Evolutionary conservation across 768 basidiomycete species (phyloP), one percentile per base, ranked within the genome.

Genomic region (Mrakia hoshinonis): DNA sequence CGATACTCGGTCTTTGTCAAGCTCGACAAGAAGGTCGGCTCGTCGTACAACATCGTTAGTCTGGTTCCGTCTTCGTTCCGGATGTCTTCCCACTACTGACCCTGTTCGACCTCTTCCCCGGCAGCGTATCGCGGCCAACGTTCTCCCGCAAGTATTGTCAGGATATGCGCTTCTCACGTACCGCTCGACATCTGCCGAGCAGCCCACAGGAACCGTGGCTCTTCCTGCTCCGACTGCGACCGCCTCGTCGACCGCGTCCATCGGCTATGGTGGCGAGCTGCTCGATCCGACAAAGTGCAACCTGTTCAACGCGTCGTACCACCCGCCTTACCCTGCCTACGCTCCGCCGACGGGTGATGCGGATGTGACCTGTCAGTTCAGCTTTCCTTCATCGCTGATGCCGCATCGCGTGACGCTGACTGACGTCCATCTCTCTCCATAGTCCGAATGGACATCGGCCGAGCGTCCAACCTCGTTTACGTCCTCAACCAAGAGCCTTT

Each of bases 1-100:
- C 48, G 74, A 15, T 75, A 75, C 54, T 68, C 73, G 12, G 73
- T 75, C n/a, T 65, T 71, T 29, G 6, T 74, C 12, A 38, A 63
- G 54, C 67, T 55, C 2, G 54, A 55, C 13, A 55, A 55, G 12
- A 15, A 11, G 18, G 29, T 18, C 26, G 54, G 54, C 26, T 55
- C 54, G n/a, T 4, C 2, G 3, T 55, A 29, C 54, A 55, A 55
- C 54, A 55, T 55, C 22, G 54, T 55, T 55, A 26, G 54, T 29
- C 24, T n/a, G n/a, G n/a, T n/a, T n/a, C n/a, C n/a, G n/a, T n/a
- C 24, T 24, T 29, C n/a, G 4, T n/a, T 24, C 52, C 24, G 24
- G 4, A 9, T 29, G 10, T 24, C n/a, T 31, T 54, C 26, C 13
- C 24, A 15, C 24, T 29, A 47, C 31, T 29, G 0, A 12, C 0